Conservation (phyloP, 2,329 filamentous ascomycete species). For the Colletotrichum limetticola region DNA sequence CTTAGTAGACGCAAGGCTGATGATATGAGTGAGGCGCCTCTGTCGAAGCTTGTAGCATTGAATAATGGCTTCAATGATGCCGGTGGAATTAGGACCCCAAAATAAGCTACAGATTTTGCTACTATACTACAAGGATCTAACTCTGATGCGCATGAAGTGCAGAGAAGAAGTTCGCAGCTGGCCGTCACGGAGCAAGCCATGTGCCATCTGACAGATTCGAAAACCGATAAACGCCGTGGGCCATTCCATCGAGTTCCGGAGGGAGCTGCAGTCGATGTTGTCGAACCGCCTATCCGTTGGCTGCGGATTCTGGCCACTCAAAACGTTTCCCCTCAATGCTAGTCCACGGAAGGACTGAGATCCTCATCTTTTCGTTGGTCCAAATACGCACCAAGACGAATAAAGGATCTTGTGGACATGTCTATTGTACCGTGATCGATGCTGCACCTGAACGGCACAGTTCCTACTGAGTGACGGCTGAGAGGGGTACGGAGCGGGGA, state of each 20-base stretch:
- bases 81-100: background rate
- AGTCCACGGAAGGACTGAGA: background rate
- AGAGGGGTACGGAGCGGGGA: background rate
- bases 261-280: background rate
- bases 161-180: background rate
- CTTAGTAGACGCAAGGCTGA: background rate
- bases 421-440: constrained; percentile 3
- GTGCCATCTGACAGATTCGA: background rate
- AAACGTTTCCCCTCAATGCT: background rate
- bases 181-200: background rate
- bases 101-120: background rate
- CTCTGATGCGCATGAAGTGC: background rate
- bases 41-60: background rate
- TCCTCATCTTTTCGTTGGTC: constrained; percentile 8
- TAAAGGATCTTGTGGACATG: background rate
- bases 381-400: constrained; percentile 13
- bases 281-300: background rate
- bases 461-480: background rate
- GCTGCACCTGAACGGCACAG: constrained; percentile 12
- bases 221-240: background rate
- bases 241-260: background rate
- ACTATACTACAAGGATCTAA: background rate
- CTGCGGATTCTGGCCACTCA: background rate
- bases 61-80: background rate
- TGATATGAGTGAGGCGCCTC: background rate